Conservation (phyloP, 768 basidiomycete genomes). For the Phaffia tasmanica region DNA sequence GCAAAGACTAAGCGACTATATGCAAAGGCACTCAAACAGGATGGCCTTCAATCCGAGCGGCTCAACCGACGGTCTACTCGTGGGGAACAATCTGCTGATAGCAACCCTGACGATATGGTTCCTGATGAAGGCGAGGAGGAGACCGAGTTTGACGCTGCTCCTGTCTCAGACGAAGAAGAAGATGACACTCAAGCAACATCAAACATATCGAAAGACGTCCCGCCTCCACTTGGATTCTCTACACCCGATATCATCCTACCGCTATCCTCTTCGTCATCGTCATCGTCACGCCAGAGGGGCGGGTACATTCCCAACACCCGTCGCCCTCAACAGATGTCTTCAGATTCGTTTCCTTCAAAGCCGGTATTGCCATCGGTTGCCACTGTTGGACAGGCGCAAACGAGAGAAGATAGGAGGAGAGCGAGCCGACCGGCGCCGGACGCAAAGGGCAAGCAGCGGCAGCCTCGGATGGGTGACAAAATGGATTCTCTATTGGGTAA, state of each 20-base stretch:
- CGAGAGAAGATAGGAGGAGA: not conserved
- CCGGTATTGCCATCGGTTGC: not conserved
- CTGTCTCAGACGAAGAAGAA: constrained; percentile 1
- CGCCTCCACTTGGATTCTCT: not conserved
- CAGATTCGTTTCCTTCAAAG: not conserved
- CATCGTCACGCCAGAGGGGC: not conserved
- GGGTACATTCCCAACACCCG: not conserved
- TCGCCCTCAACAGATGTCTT: not conserved
- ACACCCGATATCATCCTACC: not conserved
- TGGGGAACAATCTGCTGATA: not conserved
- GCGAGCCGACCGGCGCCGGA: not conserved
- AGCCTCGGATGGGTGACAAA: constrained; percentile 21
- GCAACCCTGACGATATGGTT: not conserved
- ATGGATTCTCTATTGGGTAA: constrained; percentile 24
- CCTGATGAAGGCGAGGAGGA: not conserved
- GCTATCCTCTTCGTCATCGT: not conserved
- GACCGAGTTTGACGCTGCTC: constrained; percentile 1
- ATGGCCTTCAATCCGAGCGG: constrained; percentile 17
- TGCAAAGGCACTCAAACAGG: constrained; percentile 24
- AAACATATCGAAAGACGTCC: not conserved
- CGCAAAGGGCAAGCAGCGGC: constrained; percentile 14
- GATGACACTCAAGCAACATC: not conserved
- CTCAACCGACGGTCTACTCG: not conserved
- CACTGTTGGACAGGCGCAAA: not conserved
- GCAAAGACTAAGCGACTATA: constrained; percentile 23